Conservation (phyloP, 768 basidiomycete genomes). For the Austroboletus festivus region DNA sequence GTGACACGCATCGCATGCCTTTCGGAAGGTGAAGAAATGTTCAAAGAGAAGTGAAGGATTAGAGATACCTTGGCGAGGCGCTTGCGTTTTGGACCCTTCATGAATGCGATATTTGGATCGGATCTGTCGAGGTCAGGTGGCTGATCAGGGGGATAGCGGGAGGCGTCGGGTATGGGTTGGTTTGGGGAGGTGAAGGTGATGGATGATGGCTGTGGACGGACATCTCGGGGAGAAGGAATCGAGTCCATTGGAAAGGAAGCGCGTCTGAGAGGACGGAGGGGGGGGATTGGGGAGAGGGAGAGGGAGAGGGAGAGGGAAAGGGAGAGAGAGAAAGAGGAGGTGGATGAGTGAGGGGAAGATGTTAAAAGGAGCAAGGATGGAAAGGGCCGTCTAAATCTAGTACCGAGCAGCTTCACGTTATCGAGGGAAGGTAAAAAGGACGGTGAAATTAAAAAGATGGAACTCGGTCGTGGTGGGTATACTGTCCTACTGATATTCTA, state of each 20-base stretch:
- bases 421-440: constrained; percentile 19
- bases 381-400: constrained; percentile 30
- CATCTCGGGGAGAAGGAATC: constrained; percentile 26
- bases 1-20: constrained; percentile 82
- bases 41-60: neutral
- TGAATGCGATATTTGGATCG: constrained; percentile 39
- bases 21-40: constrained; percentile 6
- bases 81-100: constrained; percentile 53
- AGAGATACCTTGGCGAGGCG: constrained; percentile 46
- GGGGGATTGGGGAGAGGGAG: constrained; percentile 1
- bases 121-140: constrained; percentile 26
- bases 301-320: constrained; percentile 1
- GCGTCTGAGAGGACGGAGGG: constrained; percentile 4
- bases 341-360: constrained; percentile 12
- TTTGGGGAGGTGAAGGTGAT: constrained; percentile 24
- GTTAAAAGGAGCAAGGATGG: constrained; percentile 23
- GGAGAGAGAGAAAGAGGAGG: neutral
- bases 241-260: constrained; percentile 35
- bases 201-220: constrained; percentile 13
- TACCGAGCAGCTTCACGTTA: constrained; percentile 25
- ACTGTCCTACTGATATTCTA: neutral
- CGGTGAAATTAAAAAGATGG: constrained; percentile 14
- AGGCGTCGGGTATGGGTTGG: constrained; percentile 18
- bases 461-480: neutral
- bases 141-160: constrained; percentile 20